Conservation (phyloP, 768 basidiomycete genomes). For the Hericium rajendrae region DNA sequence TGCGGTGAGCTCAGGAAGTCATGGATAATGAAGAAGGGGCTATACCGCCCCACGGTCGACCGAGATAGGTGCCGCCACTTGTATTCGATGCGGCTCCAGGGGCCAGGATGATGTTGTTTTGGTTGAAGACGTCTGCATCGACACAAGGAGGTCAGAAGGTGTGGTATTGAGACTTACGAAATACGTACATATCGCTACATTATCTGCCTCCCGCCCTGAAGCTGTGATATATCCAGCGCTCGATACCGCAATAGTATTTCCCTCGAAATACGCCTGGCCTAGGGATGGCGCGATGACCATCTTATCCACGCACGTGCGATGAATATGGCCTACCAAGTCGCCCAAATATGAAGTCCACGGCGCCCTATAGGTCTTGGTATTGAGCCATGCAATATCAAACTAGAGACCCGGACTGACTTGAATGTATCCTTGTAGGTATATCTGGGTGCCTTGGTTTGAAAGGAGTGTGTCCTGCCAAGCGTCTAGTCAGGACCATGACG, state of each 20-base stretch:
- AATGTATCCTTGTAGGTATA: conserved; percentile 34
- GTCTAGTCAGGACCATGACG: neutral
- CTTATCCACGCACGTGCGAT: neutral
- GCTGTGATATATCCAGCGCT: conserved; percentile 40
- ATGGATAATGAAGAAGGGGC: conserved; percentile 2
- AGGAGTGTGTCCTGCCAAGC: conserved; percentile 34
- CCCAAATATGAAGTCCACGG: conserved; percentile 44
- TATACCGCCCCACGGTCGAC: conserved; percentile 38
- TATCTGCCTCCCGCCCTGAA: conserved; percentile 35
- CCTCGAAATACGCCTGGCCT: conserved; percentile 35
- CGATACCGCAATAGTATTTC: conserved; percentile 37
- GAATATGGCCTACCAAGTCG: conserved; percentile 14
- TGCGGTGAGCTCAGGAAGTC: neutral
- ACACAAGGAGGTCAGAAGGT: neutral
- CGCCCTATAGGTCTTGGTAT: conserved; percentile 26
- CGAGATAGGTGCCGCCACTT: conserved; percentile 30
- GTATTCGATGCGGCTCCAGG: conserved; percentile 29
- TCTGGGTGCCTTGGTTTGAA: conserved; percentile 38
- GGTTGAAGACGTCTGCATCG: conserved; percentile 32
- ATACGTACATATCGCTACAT: conserved; percentile 35
- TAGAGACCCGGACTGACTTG: neutral
- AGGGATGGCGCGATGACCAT: too few relatives aligned
- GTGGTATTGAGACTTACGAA: neutral
- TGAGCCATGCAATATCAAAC: neutral
- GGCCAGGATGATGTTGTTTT: conserved; percentile 34